These are phyloP conservation scores for Neonectria sp. DNA, from an alignment of 2,329 filamentous ascomycete genomes.

Conservation along the genomic window DNA sequence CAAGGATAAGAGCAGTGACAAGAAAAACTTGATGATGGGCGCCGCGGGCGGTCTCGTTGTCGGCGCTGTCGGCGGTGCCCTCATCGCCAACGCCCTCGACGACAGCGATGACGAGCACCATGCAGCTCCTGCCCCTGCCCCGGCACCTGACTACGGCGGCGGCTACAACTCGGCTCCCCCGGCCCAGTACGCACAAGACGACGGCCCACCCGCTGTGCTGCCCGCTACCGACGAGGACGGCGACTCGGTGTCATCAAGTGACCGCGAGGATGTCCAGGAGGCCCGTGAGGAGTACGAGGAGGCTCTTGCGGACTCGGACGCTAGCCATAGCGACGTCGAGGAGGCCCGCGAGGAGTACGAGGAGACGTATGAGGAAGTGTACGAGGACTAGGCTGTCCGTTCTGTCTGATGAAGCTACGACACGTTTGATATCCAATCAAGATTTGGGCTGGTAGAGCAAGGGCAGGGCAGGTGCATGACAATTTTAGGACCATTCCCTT, in stretches of 20 bases:
- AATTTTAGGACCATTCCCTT: conserved; percentile 13
- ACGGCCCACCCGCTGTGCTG: conserved; percentile 53
- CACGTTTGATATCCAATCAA: conserved; percentile 38
- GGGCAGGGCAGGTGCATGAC: conserved; percentile 14
- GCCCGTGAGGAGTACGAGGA: conserved; percentile 62
- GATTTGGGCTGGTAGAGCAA: conserved; percentile 28
- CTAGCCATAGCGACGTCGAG: conserved; percentile 68
- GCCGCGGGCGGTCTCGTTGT: conserved; percentile 72
- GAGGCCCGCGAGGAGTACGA: conserved; percentile 68
- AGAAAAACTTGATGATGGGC: conserved; percentile 69
- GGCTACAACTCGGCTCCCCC: conserved; percentile 15
- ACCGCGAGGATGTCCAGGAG: conserved; percentile 59
- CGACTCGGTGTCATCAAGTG: conserved; percentile 58
- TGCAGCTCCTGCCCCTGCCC: conserved; percentile 24
- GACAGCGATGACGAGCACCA: conserved; percentile 44
- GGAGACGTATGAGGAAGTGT: conserved; percentile 50
- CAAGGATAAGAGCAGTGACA: conserved; percentile 60
- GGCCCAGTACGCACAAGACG: conserved; percentile 35
- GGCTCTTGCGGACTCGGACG: conserved; percentile 59
- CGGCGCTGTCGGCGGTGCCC: conserved; percentile 70
- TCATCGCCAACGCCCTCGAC: conserved; percentile 68
- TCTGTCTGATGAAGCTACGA: conserved; percentile 34
- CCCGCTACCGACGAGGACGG: conserved; percentile 59
- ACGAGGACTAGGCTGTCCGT: conserved; percentile 40
- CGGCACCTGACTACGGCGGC: conserved; percentile 19